Conservation (phyloP, 495 filamentous ascomycete genomes). For the Talaromyces trachyspermus region DNA sequence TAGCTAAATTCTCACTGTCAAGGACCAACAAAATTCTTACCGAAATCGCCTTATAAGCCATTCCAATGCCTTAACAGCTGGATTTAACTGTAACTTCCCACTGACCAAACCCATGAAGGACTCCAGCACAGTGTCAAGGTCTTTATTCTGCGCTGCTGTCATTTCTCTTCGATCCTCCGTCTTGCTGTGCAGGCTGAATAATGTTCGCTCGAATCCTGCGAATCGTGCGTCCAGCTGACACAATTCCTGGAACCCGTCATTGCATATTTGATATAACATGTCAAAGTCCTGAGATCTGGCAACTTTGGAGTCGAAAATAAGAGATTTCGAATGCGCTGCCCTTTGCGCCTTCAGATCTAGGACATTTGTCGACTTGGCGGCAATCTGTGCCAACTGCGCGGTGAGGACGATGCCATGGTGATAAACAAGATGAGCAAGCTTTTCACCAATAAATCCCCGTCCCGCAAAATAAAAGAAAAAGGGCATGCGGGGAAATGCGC, state of each 20-base stretch:
- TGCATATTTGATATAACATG: conserved; percentile 75
- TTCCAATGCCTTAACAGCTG: conserved; percentile 83
- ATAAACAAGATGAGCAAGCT: conserved; percentile 5
- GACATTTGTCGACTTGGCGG: conserved; percentile 65
- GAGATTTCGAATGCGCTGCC: conserved; percentile 77
- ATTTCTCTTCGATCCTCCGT: conserved; percentile 77
- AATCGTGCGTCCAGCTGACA: conserved; percentile 79
- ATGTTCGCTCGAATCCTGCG: conserved; percentile 52
- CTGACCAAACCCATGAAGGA: conserved; percentile 73
- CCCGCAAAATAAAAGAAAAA: not conserved
- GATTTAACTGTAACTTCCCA: conserved; percentile 68
- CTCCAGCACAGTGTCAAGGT: conserved; percentile 69
- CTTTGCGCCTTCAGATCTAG: conserved; percentile 88
- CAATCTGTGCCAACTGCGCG: conserved; percentile 73
- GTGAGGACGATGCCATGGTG: conserved; percentile 74
- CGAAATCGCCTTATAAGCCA: conserved; percentile 90
- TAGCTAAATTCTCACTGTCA: no score
- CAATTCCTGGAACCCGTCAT: conserved; percentile 82
- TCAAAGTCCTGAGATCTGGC: conserved; percentile 84
- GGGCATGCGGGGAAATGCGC: not conserved
- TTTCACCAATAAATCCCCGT: not conserved
- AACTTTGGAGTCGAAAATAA: conserved; percentile 77
- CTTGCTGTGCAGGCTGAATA: conserved; percentile 92
- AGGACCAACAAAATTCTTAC: no score
- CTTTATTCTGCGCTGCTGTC: conserved; percentile 69